These are phyloP conservation scores for Arabidopsis thaliana DNA, from an alignment of 345 rosid genomes.

Conservation along the genomic window TAIR10.1 NC_003074.8:20029001-20029500, in stretches of 20 bases:
- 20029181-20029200: conserved; percentile 59
- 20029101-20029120: conserved; percentile 1
- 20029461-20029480: conserved; percentile 82
- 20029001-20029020: neutral
- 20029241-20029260: conserved; percentile 74
- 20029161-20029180: conserved; percentile 73
- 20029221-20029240: conserved; percentile 84
- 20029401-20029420: conserved; percentile 82
- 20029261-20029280: conserved; percentile 81
- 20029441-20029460: conserved; percentile 67
- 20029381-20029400: conserved; percentile 64
- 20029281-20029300: conserved; percentile 74
- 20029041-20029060: conserved; percentile 15
- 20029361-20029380: conserved; percentile 82
- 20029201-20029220: conserved; percentile 67
- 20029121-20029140: conserved; percentile 38
- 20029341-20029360: conserved; percentile 85
- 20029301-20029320: conserved; percentile 72
- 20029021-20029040: neutral
- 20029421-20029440: conserved; percentile 67
- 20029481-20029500: conserved; percentile 82
- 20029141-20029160: conserved; percentile 91
- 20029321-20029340: conserved; percentile 74
- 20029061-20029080: conserved; percentile 1
- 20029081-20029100: neutral